Evolutionary conservation across 208 protist genomes (phyloP), one percentile per base, ranked within the genome.

Genomic region (Phytomonas sp.): DNA sequence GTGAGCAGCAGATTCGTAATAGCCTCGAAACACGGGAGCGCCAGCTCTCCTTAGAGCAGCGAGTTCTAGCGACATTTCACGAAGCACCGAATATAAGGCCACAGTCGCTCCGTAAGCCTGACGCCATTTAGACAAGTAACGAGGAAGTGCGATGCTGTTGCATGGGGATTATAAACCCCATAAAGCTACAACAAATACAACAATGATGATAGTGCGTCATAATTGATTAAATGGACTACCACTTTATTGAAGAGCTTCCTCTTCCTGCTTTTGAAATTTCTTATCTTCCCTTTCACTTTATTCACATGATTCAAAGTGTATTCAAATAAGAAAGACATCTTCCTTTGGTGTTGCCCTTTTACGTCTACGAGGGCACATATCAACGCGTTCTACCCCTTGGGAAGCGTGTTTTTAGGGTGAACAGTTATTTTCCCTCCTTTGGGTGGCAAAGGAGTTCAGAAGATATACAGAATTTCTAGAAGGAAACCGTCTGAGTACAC

Each of bases 51-150:
- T 71, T 95, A 11, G 89, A 95, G 68, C 79, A 92, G 2, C 80
- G 89, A 40, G 73, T 95, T 53, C 76, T 95, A 33, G 75, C 80
- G 11, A 92, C 89, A 6, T 95, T 95, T 75, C 76, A 93, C 64
- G 76, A 93, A 28, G 82, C 85, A 20, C 87, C 89, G 4, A 80
- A 81, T 59, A 66, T 80, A 30, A 15, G 32, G 51, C 51, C 60
- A 70, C 31, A 66, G 23, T 11, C 20, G 29, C 60, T 29, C 36
- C 20, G 33, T 23, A 26, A 8, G 0, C 43, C 30, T 68, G n/a
- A 68, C 26, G 20, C 46, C 7, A 23, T 17, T 8, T 17, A 11
- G 36, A 67, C 34, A 36, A 51, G 37, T 68, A 37, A 68, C n/a
- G 65, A 67, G 67, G 3, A 68, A 51, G 0, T 23, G 20, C 6